These are phyloP conservation scores for Ogataea methanolica DNA, from an alignment of 805 yeast genomes.

Conservation along the genomic window DNA sequence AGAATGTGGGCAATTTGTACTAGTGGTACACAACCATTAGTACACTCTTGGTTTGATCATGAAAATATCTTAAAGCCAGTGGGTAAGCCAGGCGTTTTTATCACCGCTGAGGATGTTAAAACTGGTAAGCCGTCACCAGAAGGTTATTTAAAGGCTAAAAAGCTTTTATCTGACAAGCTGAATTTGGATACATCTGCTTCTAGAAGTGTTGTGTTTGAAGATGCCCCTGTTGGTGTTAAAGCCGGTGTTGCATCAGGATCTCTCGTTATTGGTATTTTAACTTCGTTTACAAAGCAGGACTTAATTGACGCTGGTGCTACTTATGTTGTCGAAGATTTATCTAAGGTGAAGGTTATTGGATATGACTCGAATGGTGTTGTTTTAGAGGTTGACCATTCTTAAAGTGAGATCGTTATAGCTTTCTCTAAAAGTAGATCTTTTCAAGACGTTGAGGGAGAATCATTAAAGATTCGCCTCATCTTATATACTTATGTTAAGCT, in stretches of 20 bases:
- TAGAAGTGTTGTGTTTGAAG: constrained; percentile 1
- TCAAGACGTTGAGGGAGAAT: too few species aligned
- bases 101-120: not conserved
- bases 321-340: not conserved
- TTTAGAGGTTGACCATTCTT: not conserved
- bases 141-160: not conserved
- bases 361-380: not conserved
- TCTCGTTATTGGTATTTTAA: not conserved
- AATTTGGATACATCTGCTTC: not conserved
- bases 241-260: not conserved
- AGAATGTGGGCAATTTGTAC: not conserved
- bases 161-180: not conserved
- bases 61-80: not conserved
- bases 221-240: not conserved
- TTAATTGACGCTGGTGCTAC: not conserved
- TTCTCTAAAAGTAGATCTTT: too few species aligned
- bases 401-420: not conserved
- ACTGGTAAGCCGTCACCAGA: not conserved
- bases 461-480: too few species aligned
- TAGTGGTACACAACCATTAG: not conserved
- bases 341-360: not conserved
- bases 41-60: not conserved
- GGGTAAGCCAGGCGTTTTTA: not conserved
- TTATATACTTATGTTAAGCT: too few species aligned
- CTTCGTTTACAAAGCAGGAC: not conserved